Evolutionary conservation across 805 yeast genomes (phyloP).

Genomic region (Pichia scutulata): DNA sequence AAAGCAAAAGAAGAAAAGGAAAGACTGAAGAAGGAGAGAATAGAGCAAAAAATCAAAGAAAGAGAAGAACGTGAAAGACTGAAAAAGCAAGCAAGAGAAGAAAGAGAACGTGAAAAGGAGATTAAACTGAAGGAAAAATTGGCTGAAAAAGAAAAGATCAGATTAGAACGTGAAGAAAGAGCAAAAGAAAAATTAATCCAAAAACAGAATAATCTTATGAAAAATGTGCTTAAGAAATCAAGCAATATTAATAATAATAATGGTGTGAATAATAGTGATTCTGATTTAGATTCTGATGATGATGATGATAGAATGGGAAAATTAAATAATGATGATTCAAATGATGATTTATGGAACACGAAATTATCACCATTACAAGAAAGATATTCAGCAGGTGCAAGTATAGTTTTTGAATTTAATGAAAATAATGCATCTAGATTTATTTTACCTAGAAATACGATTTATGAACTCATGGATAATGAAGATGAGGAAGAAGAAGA

Average conservation of each 20-base stretch:
- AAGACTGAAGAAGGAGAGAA: neutral
- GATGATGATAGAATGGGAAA: slow-evolving; percentile 11
- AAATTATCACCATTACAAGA: slow-evolving; percentile 73
- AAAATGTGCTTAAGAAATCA: neutral
- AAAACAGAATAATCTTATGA: slow-evolving; percentile 7
- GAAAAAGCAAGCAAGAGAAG: slow-evolving; percentile 17
- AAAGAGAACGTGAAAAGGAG: slow-evolving; percentile 20
- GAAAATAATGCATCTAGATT: slow-evolving; percentile 75
- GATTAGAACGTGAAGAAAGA: slow-evolving; percentile 17
- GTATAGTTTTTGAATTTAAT: slow-evolving; percentile 74
- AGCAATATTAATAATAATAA: neutral
- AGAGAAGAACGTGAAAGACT: slow-evolving; percentile 16
- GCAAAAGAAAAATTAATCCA: slow-evolving; percentile 11
- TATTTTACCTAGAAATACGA: slow-evolving; percentile 65
- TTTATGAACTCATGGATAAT: slow-evolving; percentile 49
- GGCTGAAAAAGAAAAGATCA: slow-evolving; percentile 19
- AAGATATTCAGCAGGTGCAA: slow-evolving; percentile 58
- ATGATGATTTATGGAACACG: slow-evolving; percentile 36
- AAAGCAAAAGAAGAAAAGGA: slow-evolving; percentile 13
- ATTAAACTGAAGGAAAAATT: slow-evolving; percentile 17
- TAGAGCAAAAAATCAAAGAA: slow-evolving; percentile 16
- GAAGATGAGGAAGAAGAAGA: slow-evolving; percentile 14
- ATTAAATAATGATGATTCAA: slow-evolving; percentile 11
- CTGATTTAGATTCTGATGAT: slow-evolving; percentile 11
- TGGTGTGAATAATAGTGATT: slow-evolving; percentile 10